These are phyloP conservation scores for Euphorbia lathyris DNA, from an alignment of 345 rosid species.

Conservation along the genomic window DNA sequence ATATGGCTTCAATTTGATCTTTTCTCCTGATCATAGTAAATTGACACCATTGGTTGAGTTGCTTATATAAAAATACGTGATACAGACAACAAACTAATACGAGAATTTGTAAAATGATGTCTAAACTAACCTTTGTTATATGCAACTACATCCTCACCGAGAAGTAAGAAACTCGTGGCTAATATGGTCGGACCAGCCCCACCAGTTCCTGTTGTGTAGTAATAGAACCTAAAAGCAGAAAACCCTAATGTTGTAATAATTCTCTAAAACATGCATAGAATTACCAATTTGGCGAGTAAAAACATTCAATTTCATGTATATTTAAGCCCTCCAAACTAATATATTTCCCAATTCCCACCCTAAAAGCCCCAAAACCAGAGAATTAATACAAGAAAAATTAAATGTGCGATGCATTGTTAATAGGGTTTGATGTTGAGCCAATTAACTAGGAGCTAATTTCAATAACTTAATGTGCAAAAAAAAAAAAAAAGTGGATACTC, in stretches of 20 bases:
- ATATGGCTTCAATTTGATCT: conserved; percentile 71
- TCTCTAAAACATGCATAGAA: too few relatives aligned
- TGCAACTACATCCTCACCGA: conserved; percentile 88
- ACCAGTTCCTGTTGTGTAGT: conserved; percentile 95
- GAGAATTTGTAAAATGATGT: neutral
- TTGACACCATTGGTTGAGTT: conserved; percentile 7
- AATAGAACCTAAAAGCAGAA: conserved; percentile 61
- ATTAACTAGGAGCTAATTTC: too few relatives aligned
- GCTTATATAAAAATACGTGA: neutral
- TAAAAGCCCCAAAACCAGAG: too few relatives aligned
- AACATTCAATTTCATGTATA: too few relatives aligned
- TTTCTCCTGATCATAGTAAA: conserved; percentile 58
- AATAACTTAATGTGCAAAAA: too few relatives aligned
- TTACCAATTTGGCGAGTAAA: too few relatives aligned
- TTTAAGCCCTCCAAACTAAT: too few relatives aligned
- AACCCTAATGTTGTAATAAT: conserved; percentile 1
- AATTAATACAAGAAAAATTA: too few relatives aligned
- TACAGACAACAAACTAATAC: conserved; percentile 2
- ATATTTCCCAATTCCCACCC: too few relatives aligned
- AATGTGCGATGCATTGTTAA: too few relatives aligned
- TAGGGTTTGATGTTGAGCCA: too few relatives aligned
- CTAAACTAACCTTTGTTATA: conserved; percentile 62
- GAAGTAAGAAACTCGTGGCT: conserved; percentile 89
- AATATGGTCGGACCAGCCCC: conserved; percentile 97
- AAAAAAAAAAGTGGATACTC: too few relatives aligned